Evolutionary conservation across 1,284 basidiomycete species (phyloP).

Genomic region (Boletus mariae): DNA sequence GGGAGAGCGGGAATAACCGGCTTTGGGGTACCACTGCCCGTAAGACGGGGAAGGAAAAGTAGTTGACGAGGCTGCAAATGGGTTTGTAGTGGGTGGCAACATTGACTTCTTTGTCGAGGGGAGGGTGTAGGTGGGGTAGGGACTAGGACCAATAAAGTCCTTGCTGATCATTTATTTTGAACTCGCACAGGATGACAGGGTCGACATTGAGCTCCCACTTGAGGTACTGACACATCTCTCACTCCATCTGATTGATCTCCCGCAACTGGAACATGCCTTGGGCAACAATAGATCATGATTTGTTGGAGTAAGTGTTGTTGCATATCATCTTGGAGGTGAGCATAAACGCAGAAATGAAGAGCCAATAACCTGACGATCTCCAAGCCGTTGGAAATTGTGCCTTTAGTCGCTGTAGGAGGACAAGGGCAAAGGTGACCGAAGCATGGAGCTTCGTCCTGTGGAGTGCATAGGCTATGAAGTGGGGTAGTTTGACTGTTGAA

Average conservation of each 20-base stretch:
- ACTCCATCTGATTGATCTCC: slow-evolving; percentile 95
- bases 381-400: slow-evolving; percentile 90
- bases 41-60: slow-evolving; percentile 53
- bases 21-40: slow-evolving; percentile 42
- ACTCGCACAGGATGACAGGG: slow-evolving; percentile 59
- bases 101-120: slow-evolving; percentile 54
- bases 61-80: slow-evolving; percentile 16
- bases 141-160: slow-evolving; percentile 54
- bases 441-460: slow-evolving; percentile 75
- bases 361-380: slow-evolving; percentile 85
- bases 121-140: slow-evolving; percentile 58
- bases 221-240: slow-evolving; percentile 89
- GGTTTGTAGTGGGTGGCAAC: slow-evolving; percentile 29
- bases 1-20: slow-evolving; percentile 23
- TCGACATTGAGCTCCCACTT: slow-evolving; percentile 85
- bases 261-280: slow-evolving; percentile 87
- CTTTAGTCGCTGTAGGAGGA: slow-evolving; percentile 84
- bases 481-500: no score
- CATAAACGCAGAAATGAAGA: slow-evolving; percentile 94
- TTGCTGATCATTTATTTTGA: slow-evolving; percentile 57
- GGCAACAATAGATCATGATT: slow-evolving; percentile 91
- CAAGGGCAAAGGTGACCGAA: slow-evolving; percentile 82
- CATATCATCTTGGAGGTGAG: slow-evolving; percentile 90
- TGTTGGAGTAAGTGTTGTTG: slow-evolving; percentile 96
- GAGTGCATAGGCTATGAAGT: no score